A percentile compares a stretch with the other conserved stretches of the same genome.
Evolutionary conservation across 768 basidiomycete species (phyloP).

Genomic region (Pleurotus giganteus): DNA sequence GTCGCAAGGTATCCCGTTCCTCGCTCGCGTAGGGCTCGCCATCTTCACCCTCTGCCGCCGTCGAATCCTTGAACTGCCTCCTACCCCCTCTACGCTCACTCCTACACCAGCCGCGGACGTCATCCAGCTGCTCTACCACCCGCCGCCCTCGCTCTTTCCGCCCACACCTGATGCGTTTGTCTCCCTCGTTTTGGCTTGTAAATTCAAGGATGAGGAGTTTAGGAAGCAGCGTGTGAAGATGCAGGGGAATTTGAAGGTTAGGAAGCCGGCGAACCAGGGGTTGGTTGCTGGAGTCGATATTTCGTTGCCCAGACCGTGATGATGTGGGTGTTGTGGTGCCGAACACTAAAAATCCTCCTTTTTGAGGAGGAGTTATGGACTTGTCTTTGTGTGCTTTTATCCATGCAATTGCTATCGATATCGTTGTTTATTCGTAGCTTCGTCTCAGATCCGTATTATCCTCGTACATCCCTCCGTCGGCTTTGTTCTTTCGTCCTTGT

Average conservation of each 20-base stretch:
- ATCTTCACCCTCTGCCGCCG: conserved; percentile 61
- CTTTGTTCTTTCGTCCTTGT: too few relatives aligned
- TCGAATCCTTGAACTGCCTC: conserved; percentile 50
- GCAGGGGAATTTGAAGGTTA: conserved; percentile 69
- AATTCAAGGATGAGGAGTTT: conserved; percentile 78
- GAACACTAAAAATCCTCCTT: too few relatives aligned
- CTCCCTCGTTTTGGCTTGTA: conserved; percentile 58
- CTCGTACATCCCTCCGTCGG: too few relatives aligned
- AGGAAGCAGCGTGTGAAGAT: conserved; percentile 74
- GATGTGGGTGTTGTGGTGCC: too few relatives aligned
- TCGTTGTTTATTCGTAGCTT: too few relatives aligned
- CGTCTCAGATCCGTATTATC: too few relatives aligned
- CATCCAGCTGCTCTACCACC: conserved; percentile 40
- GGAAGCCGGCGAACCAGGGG: conserved; percentile 39
- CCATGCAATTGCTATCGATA: too few relatives aligned
- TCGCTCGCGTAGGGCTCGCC: conserved; percentile 73
- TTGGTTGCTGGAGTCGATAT: conserved; percentile 16
- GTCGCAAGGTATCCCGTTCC: conserved; percentile 60
- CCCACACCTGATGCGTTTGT: conserved; percentile 61
- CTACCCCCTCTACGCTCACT: conserved; percentile 49
- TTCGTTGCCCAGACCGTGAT: too few relatives aligned
- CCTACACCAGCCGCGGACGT: conserved; percentile 40
- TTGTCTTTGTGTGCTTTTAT: too few relatives aligned
- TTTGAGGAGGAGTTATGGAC: too few relatives aligned
- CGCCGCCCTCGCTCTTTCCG: conserved; percentile 53